Conservation (phyloP, 148 eudicot species). For the Vaccinium vitisidaea region DNA sequence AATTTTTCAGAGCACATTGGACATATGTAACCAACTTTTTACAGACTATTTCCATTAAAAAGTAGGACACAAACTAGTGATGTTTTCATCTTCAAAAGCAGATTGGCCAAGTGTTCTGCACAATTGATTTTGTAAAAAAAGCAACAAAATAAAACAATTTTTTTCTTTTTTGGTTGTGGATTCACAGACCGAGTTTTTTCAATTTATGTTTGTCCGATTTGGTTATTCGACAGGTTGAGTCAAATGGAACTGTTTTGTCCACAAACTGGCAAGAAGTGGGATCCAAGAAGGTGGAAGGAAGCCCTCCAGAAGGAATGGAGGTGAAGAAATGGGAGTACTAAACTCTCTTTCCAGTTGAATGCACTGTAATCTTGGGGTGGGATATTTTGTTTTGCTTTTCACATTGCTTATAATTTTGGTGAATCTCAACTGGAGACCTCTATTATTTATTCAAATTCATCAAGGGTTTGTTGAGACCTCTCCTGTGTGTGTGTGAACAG, state of each 20-base stretch:
- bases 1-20: not conserved
- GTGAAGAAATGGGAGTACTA: slow-evolving; percentile 67
- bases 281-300: slow-evolving; percentile 57
- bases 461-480: not conserved
- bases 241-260: slow-evolving; percentile 69
- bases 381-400: not conserved
- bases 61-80: not conserved
- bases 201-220: not conserved
- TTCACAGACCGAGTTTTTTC: not conserved
- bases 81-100: not conserved
- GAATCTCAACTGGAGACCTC: not conserved
- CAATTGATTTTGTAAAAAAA: not conserved
- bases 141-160: not conserved
- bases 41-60: not conserved
- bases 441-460: not conserved
- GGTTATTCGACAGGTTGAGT: slow-evolving; percentile 45
- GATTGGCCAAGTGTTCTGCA: not conserved
- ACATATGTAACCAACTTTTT: not conserved
- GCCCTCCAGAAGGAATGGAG: slow-evolving; percentile 75
- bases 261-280: slow-evolving; percentile 82
- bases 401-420: not conserved
- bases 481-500: not conserved
- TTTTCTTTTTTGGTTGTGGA: not conserved
- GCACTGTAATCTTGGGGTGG: not conserved
- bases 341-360: not conserved